Conservation (phyloP, 139 green algal genomes). For the Closterium sp. region DNA sequence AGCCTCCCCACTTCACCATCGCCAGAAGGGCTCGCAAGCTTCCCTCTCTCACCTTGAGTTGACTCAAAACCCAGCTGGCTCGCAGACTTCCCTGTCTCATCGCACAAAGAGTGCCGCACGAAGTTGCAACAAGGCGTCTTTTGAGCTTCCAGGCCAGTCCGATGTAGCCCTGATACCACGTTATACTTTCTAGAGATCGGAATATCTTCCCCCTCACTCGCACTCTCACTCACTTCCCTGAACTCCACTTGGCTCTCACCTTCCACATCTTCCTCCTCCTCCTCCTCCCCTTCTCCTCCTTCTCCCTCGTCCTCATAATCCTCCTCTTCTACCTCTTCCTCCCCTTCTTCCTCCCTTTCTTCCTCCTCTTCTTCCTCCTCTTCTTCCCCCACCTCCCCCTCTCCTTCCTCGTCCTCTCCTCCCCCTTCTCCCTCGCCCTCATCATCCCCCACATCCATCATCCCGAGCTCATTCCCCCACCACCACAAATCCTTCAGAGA, state of each 20-base stretch:
- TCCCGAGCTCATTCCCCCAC: not conserved
- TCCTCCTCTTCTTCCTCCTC: not conserved
- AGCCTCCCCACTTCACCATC: not conserved
- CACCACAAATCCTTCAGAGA: not conserved
- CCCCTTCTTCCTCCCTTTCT: no score
- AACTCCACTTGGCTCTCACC: no score
- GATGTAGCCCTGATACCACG: no score
- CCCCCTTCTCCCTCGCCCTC: not conserved
- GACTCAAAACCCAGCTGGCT: no score
- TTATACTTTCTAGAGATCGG: not conserved
- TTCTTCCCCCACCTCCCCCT: not conserved
- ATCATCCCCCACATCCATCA: not conserved
- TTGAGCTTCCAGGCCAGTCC: no score
- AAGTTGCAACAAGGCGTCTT: no score
- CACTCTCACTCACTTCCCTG: no score
- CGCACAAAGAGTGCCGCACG: no score
- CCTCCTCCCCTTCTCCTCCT: not conserved
- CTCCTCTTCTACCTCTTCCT: not conserved
- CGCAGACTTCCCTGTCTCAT: no score
- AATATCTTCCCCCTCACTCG: not conserved
- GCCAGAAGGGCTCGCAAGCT: not conserved
- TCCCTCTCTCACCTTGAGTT: not conserved
- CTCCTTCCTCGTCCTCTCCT: no score
- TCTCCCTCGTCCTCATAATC: not conserved
- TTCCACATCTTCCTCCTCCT: no score